A percentile compares a stretch with the other conserved stretches of the same genome.
phyloP scores from a whole-genome alignment of 1,284 basidiomycete genomes.

The Microbotryomycetes sp. region DNA sequence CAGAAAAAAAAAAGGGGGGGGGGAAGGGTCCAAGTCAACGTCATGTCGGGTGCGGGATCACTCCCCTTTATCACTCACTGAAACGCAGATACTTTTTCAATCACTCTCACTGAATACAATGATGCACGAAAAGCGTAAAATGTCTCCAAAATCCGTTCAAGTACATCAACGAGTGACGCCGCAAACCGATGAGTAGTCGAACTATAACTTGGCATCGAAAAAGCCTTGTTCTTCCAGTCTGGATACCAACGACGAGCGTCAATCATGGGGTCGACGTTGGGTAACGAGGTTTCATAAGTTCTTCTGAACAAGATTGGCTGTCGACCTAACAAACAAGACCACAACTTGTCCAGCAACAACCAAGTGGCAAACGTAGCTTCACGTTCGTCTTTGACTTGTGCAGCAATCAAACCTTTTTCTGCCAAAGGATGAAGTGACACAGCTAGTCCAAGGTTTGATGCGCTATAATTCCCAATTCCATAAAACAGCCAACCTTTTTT shows the following conservation, averaged over 20 bases:
- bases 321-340: neutral
- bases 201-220: neutral
- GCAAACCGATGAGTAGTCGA: neutral
- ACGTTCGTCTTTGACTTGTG: neutral
- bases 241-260: neutral
- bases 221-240: neutral
- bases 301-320: neutral
- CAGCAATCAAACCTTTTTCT: neutral
- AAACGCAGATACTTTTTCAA: neutral
- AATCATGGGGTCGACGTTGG: neutral
- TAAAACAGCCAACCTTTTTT: neutral
- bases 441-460: constrained; percentile 1
- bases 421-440: neutral
- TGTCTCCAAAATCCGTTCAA: neutral
- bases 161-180: neutral
- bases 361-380: neutral
- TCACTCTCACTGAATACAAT: neutral
- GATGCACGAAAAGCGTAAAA: neutral
- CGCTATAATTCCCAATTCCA: neutral
- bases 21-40: neutral
- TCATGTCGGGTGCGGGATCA: neutral
- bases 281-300: neutral
- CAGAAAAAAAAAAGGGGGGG: no score
- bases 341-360: neutral
- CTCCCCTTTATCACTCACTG: neutral